Percentiles rank a stretch among this genome's conserved stretches.
These are phyloP conservation scores for Sechiopsis laciniata DNA, from an alignment of 306 rosid genomes.

Conservation along the genomic window DNA sequence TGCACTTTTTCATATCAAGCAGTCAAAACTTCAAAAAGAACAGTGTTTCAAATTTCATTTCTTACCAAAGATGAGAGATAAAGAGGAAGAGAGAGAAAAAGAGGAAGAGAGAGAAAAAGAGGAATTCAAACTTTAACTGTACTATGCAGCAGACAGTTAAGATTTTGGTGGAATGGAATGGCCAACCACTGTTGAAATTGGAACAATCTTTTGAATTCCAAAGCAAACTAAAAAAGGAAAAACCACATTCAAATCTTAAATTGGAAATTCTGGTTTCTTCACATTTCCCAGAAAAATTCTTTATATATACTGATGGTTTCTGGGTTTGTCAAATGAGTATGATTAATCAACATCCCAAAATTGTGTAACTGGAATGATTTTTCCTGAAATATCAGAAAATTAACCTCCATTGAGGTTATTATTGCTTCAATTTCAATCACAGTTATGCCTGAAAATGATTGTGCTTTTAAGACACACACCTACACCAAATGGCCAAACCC, in stretches of 20 bases:
- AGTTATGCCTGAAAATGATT: slow-evolving; percentile 14
- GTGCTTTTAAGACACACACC: slow-evolving; percentile 8
- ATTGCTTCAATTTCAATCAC: neutral
- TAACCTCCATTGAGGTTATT: neutral
- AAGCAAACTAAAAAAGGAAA: neutral
- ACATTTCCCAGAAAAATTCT: neutral
- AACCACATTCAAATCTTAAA: slow-evolving; percentile 5
- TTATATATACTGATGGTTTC: neutral
- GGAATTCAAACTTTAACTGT: slow-evolving; percentile 6
- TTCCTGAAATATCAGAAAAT: neutral
- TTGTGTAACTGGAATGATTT: neutral
- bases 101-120: slow-evolving; percentile 10
- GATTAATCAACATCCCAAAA: neutral
- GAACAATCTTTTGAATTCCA: slow-evolving; percentile 17
- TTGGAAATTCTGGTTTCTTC: neutral
- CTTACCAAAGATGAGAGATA: neutral
- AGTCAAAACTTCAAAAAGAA: slow-evolving; percentile 7
- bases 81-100: neutral
- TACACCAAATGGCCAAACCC: slow-evolving; percentile 5
- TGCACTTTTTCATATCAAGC: neutral
- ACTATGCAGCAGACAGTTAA: slow-evolving; percentile 18
- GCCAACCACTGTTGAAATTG: neutral
- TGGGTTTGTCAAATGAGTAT: neutral
- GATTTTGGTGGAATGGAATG: slow-evolving; percentile 15
- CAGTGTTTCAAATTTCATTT: neutral